Percentiles rank a stretch among this genome's conserved stretches.
Conservation (phyloP, 129 eudicot genomes). For the Tagetes patula region DNA sequence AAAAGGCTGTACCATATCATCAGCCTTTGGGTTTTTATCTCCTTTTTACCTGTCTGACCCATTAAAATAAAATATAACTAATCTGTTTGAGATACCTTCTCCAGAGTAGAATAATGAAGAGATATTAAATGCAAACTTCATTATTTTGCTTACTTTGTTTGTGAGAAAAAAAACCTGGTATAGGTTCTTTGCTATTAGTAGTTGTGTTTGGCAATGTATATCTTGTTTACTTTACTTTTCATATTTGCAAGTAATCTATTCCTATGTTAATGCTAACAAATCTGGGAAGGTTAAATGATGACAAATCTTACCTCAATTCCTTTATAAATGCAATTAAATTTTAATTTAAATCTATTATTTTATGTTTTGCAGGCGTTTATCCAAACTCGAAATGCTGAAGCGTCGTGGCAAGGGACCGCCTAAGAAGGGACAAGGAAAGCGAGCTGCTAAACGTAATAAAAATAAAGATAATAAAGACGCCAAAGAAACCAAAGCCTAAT, state of each 20-base stretch:
- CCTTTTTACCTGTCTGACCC: background rate
- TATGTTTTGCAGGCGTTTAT: conserved; percentile 60
- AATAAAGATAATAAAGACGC: too few relatives aligned
- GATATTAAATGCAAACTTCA: background rate
- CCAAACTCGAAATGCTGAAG: conserved; percentile 2
- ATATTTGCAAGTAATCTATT: background rate
- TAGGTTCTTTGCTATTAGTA: background rate
- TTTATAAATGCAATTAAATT: background rate
- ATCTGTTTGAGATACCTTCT: background rate
- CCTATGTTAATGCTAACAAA: background rate
- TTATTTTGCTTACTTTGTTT: background rate
- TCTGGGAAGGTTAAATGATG: too few relatives aligned
- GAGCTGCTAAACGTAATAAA: conserved; percentile 64
- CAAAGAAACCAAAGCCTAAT: background rate
- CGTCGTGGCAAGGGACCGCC: conserved; percentile 60
- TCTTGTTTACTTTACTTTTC: conserved; percentile 11
- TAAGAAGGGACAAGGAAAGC: conserved; percentile 90
- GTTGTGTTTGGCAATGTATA: background rate
- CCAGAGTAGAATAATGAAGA: background rate
- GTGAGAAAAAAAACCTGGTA: background rate
- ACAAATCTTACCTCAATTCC: background rate
- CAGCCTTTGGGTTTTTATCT: background rate
- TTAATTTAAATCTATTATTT: background rate
- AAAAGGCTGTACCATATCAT: background rate
- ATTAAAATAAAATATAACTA: background rate